Evolutionary conservation across 2,329 filamentous ascomycete genomes (phyloP).

Genomic region (Colletotrichum sp.): DNA sequence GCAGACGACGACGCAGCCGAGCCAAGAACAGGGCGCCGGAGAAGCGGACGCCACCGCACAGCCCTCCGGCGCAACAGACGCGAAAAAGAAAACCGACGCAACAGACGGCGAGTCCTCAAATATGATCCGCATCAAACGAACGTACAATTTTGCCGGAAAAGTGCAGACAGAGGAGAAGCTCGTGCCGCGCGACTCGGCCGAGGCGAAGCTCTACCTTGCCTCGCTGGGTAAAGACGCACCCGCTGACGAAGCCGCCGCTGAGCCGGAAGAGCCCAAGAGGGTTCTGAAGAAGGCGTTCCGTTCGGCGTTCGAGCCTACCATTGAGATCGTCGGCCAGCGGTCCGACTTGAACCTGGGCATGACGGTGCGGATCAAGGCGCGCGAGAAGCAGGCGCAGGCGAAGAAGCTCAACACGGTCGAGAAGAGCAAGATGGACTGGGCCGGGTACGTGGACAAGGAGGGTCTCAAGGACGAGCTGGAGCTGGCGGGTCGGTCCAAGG

Average conservation of each 20-base stretch:
- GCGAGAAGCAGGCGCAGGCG: slow-evolving; percentile 52
- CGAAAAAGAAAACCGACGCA: slow-evolving; percentile 14
- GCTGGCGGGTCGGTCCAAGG: slow-evolving; percentile 68
- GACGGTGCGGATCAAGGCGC: slow-evolving; percentile 50
- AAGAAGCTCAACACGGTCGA: slow-evolving; percentile 75
- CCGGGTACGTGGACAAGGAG: slow-evolving; percentile 73
- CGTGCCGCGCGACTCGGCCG: slow-evolving; percentile 68
- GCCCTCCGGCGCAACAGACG: neutral
- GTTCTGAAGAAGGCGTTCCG: slow-evolving; percentile 62
- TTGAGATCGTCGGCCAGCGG: slow-evolving; percentile 47
- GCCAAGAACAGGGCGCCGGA: slow-evolving; percentile 15
- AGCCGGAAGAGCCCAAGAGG: slow-evolving; percentile 35
- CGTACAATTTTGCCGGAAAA: slow-evolving; percentile 77
- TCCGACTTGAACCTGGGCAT: slow-evolving; percentile 65
- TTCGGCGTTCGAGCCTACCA: slow-evolving; percentile 66
- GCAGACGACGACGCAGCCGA: slow-evolving; percentile 18
- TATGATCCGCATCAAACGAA: slow-evolving; percentile 70
- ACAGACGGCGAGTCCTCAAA: slow-evolving; percentile 32
- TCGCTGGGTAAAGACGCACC: slow-evolving; percentile 44
- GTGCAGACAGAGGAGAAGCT: slow-evolving; percentile 75
- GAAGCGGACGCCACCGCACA: neutral
- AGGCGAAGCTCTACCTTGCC: slow-evolving; percentile 68
- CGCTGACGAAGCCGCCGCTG: slow-evolving; percentile 21
- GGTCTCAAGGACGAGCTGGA: slow-evolving; percentile 73
- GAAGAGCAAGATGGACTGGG: slow-evolving; percentile 77